Conservation (phyloP, 192 early-diverging fungal species). For the Podila epigama region DNA sequence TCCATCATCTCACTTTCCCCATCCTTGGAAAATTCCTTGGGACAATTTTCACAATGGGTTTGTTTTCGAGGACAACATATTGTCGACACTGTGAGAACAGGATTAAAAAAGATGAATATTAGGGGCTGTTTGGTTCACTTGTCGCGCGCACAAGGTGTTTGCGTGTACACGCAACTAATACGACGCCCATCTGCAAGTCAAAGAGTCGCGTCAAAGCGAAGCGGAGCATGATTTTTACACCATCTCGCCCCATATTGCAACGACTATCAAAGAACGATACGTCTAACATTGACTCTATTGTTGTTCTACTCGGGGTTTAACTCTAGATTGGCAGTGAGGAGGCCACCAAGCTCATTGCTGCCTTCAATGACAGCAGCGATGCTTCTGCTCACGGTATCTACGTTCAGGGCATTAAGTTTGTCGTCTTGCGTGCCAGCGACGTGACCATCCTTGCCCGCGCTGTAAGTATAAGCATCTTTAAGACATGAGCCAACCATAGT, state of each 20-base stretch:
- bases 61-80: too few species aligned
- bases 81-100: too few species aligned
- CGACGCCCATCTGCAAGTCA: too few species aligned
- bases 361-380: slow-evolving; percentile 64
- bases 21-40: background rate
- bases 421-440: slow-evolving; percentile 70
- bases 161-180: too few species aligned
- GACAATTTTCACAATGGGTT: background rate
- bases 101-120: too few species aligned
- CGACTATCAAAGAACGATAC: background rate
- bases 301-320: background rate
- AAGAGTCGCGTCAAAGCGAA: too few species aligned
- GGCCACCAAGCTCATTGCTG: slow-evolving; percentile 61
- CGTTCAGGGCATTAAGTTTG: slow-evolving; percentile 74
- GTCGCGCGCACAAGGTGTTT: too few species aligned
- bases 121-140: too few species aligned
- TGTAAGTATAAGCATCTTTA: slow-evolving; percentile 45
- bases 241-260: background rate
- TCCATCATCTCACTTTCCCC: slow-evolving; percentile 1
- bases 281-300: background rate
- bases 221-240: too few species aligned
- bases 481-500: too few species aligned
- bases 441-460: slow-evolving; percentile 81
- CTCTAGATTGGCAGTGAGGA: slow-evolving; percentile 63
- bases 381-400: slow-evolving; percentile 72